Evolutionary conservation across 2,329 filamentous ascomycete genomes (phyloP), one percentile per base, ranked within the genome.

Genomic region (Claviceps sp.): DNA sequence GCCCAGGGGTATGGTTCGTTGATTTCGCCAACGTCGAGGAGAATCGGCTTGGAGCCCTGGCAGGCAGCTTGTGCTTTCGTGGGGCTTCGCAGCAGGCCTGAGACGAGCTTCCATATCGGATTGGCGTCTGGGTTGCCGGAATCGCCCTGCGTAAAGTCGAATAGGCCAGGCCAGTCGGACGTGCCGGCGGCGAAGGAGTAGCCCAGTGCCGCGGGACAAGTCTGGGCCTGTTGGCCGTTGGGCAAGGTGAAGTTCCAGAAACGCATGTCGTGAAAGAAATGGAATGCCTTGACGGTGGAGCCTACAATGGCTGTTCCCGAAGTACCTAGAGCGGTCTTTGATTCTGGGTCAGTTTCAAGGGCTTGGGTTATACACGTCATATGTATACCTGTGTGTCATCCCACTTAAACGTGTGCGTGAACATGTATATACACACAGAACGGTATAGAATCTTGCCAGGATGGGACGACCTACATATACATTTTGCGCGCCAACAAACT

Each of bases 111-210:
- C 91, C 91, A 96, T 4, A 96, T 69, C 0, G 88, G 88, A 58
- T 84, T 87, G 46, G 65, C 64, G 22, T 77, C 78, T 42, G 88
- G 84, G n/a, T 79, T 73, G 37, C 82, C 83, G 0, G 81, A 79
- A 57, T 86, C 79, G 57, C 89, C 90, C 63, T 97, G 91, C 1
- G 87, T 93, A 64, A 97, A 96, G 67, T 97, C 91, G 61, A 95
- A 95, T 0, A 82, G 82, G 0, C 91, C 91, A 0, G 91, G 90
- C 5, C 91, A 88, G 64, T 97, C 91, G 0, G 88, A 87, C 0
- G 91, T 97, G 11, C 91, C 91, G 1, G 87, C 91, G 0, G 91
- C 91, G 63, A 97, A 97, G 0, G 86, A 90, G 64, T 93, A 95
- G 5, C 91, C 91, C 54, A 97, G 71, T 0, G 89, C 88, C 0